Evolutionary conservation across 2,329 filamentous ascomycete genomes (phyloP).

Genomic region (Penicillium sp.): DNA sequence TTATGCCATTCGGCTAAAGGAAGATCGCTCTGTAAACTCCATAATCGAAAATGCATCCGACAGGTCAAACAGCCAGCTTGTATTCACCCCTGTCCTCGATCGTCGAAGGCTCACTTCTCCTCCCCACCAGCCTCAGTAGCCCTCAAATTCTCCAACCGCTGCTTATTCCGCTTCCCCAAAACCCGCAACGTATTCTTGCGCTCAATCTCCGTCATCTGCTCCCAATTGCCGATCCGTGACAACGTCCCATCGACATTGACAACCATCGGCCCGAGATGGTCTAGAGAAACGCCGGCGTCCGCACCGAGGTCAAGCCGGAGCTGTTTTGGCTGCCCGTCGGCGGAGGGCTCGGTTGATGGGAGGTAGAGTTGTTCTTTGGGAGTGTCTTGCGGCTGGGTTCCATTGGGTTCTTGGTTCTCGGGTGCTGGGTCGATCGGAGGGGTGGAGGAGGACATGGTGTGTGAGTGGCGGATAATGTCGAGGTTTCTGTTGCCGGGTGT

Average conservation of each 20-base stretch:
- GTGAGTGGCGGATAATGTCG: constrained; percentile 12
- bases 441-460: constrained; percentile 25
- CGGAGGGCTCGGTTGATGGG: constrained; percentile 71
- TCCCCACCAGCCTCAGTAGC: constrained; percentile 20
- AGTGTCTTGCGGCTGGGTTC: constrained; percentile 14
- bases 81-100: no score
- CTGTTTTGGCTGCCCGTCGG: constrained; percentile 74
- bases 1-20: not conserved
- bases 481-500: constrained; percentile 17
- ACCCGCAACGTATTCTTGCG: constrained; percentile 66
- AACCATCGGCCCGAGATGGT: constrained; percentile 71
- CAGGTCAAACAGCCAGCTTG: no score
- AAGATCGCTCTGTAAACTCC: constrained; percentile 1
- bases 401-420: constrained; percentile 6
- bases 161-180: constrained; percentile 68
- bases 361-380: constrained; percentile 53
- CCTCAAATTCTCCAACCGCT: constrained; percentile 59
- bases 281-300: constrained; percentile 56
- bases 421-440: not conserved
- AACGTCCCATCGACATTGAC: constrained; percentile 72
- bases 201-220: constrained; percentile 69
- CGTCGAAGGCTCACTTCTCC: not conserved
- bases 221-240: constrained; percentile 73
- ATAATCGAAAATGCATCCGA: not conserved
- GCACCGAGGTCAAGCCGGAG: constrained; percentile 69